Conservation (phyloP, 2,329 filamentous ascomycete species). For the Lecanicillium sp. region DNA sequence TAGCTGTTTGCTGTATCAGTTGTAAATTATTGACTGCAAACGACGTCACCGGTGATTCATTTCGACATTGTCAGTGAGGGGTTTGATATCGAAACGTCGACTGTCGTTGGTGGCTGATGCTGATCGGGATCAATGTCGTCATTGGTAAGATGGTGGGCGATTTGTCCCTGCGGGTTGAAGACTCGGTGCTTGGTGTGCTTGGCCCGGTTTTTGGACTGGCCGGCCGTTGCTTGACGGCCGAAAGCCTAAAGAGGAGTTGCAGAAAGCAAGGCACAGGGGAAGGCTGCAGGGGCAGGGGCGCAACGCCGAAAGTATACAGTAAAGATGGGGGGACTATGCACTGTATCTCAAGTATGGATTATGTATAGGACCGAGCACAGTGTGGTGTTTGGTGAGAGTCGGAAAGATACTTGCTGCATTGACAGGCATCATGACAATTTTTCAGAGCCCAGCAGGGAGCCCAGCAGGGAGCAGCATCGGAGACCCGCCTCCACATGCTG, state of each 20-base stretch:
- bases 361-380: too few species aligned
- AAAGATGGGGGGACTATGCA: neutral
- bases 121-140: neutral
- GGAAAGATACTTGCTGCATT: neutral
- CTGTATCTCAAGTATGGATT: too few species aligned
- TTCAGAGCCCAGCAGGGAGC: neutral
- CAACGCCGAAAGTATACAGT: neutral
- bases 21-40: too few species aligned
- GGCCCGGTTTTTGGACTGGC: too few species aligned
- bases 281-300: neutral
- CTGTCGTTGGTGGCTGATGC: neutral
- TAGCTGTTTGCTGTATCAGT: too few species aligned
- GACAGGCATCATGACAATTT: conserved; percentile 1
- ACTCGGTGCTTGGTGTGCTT: too few species aligned
- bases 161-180: neutral
- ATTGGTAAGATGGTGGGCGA: neutral
- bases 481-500: conserved; percentile 2
- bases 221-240: neutral
- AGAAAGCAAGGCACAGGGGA: neutral
- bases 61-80: too few species aligned
- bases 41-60: too few species aligned
- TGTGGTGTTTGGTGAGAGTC: neutral
- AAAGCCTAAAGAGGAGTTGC: neutral
- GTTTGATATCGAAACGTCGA: too few species aligned
- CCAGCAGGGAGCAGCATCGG: neutral